These are phyloP conservation scores for Podospora australis DNA, from an alignment of 495 filamentous ascomycete genomes.

Conservation along the genomic window DNA sequence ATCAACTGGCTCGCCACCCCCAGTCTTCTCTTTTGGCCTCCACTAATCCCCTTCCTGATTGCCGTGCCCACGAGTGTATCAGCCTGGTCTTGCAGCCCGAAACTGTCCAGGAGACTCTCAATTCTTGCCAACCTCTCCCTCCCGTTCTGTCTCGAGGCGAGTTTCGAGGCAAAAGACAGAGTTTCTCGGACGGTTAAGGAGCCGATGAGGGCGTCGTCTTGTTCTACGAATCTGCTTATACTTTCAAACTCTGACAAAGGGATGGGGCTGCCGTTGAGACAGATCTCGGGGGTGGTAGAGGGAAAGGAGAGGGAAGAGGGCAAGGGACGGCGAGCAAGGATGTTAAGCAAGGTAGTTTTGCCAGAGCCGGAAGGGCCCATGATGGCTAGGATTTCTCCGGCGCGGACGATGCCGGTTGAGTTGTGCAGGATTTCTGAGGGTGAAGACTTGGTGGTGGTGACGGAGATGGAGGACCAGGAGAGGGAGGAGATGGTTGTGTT, in stretches of 20 bases:
- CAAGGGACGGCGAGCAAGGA: constrained; percentile 64
- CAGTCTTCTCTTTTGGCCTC: constrained; percentile 73
- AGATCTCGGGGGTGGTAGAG: constrained; percentile 19
- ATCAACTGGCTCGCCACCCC: constrained; percentile 74
- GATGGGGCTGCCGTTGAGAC: constrained; percentile 50
- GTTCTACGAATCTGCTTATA: constrained; percentile 70
- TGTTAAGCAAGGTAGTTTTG: constrained; percentile 73
- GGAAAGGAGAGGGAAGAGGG: neutral
- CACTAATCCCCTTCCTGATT: constrained; percentile 69
- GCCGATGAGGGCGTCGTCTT: constrained; percentile 76
- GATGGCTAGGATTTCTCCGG: constrained; percentile 65
- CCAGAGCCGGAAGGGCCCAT: constrained; percentile 74
- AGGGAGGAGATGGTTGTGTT: neutral
- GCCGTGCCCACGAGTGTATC: constrained; percentile 69
- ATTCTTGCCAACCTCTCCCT: constrained; percentile 72
- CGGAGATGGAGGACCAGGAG: constrained; percentile 6
- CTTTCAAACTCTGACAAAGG: constrained; percentile 38
- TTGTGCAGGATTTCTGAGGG: neutral
- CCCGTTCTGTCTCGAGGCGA: constrained; percentile 40
- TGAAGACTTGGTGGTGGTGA: neutral
- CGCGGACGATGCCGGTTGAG: neutral
- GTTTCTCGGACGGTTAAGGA: constrained; percentile 73
- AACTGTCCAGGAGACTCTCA: constrained; percentile 75
- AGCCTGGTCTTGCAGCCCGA: constrained; percentile 66
- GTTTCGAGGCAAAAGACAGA: constrained; percentile 66